Conservation (phyloP, 345 rosid species). For the Chamaenerion angustifolium region DNA sequence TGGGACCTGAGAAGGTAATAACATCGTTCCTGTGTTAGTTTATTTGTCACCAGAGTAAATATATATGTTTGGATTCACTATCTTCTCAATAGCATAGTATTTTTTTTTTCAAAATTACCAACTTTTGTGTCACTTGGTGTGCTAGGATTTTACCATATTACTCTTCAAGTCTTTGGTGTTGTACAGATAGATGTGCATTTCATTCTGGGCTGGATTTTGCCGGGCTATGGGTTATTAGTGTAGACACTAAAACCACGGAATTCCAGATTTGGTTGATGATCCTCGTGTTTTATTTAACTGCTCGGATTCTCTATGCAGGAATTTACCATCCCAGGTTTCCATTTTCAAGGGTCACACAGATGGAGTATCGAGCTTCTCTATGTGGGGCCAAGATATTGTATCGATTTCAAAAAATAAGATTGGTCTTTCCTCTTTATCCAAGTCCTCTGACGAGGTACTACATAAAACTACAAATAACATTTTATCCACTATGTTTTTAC, state of each 20-base stretch:
- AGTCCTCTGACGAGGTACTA: constrained; percentile 48
- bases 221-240: no score
- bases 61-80: not conserved
- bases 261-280: no score
- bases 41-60: not conserved
- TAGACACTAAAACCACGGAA: no score
- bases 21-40: not conserved
- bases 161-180: no score
- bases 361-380: constrained; percentile 67
- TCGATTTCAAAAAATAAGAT: constrained; percentile 79
- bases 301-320: constrained; percentile 27
- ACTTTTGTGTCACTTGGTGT: no score
- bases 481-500: not conserved
- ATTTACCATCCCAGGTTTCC: constrained; percentile 36
- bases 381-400: constrained; percentile 79
- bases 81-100: no score
- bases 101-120: no score
- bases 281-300: not conserved
- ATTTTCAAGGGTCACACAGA: constrained; percentile 58
- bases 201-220: no score
- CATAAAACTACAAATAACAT: not conserved
- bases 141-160: no score
- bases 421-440: constrained; percentile 59
- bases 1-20: constrained; percentile 84
- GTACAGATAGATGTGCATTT: no score